phyloP scores from a whole-genome alignment of 2,329 filamentous ascomycete genomes.

The Monilinia vaccinii-corymbosi region DNA sequence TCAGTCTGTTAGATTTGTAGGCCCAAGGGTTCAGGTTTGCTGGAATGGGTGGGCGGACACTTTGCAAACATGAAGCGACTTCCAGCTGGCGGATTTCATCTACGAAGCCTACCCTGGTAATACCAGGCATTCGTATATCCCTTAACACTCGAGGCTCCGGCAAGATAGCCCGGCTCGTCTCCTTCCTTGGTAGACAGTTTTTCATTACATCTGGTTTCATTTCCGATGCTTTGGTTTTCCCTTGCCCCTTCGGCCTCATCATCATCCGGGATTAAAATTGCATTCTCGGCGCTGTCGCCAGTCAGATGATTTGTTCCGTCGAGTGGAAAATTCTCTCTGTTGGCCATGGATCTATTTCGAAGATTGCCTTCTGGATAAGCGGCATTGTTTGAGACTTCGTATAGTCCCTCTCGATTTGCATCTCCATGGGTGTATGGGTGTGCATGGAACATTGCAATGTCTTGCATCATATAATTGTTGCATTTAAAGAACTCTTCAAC shows the following conservation, averaged over 20 bases:
- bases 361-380: neutral
- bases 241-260: no score
- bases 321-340: neutral
- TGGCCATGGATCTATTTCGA: no score
- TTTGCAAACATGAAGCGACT: neutral
- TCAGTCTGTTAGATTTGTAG: neutral
- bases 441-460: accelerated
- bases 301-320: neutral
- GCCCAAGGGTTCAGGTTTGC: neutral
- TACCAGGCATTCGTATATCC: neutral
- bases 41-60: neutral
- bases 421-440: neutral
- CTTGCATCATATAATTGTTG: no score
- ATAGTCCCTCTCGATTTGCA: neutral
- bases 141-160: neutral
- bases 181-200: neutral
- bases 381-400: neutral
- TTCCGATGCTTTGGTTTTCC: no score
- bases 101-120: neutral
- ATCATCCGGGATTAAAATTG: neutral
- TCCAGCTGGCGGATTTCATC: neutral
- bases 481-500: neutral
- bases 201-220: neutral
- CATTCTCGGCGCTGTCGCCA: neutral
- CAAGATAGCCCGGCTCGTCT: neutral